Conservation (phyloP, 2,329 filamentous ascomycete species). For the Nigrospora sphaerica region DNA sequence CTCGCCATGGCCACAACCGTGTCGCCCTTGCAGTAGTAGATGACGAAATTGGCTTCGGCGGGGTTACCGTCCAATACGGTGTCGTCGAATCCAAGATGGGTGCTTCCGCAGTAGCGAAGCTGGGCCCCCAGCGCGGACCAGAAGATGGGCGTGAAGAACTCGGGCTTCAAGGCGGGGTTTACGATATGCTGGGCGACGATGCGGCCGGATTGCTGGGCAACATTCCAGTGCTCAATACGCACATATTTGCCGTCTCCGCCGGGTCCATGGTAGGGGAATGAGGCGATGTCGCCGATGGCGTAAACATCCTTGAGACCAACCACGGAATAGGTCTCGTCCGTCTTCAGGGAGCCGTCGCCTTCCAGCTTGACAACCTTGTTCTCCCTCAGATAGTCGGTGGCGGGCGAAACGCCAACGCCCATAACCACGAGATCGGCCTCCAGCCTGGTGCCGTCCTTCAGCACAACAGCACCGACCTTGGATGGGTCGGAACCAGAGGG, state of each 20-base stretch:
- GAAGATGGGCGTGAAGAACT: constrained; percentile 86
- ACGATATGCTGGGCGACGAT: constrained; percentile 72
- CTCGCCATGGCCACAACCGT: constrained; percentile 83
- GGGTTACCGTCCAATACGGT: constrained; percentile 72
- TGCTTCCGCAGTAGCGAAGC: constrained; percentile 89
- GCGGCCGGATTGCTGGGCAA: constrained; percentile 88
- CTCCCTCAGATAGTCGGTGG: constrained; percentile 72
- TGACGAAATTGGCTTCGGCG: constrained; percentile 74
- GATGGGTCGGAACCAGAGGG: constrained; percentile 60
- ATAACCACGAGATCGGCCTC: constrained; percentile 87
- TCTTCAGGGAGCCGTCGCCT: constrained; percentile 77
- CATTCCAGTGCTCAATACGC: constrained; percentile 98
- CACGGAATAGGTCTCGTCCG: constrained; percentile 74
- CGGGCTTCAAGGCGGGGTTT: constrained; percentile 51
- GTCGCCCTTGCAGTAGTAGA: constrained; percentile 83
- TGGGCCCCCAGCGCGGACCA: constrained; percentile 92
- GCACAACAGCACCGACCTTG: constrained; percentile 70
- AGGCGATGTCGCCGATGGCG: constrained; percentile 91
- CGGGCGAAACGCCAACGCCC: constrained; percentile 80
- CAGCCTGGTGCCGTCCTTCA: constrained; percentile 81
- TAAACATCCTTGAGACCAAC: constrained; percentile 75
- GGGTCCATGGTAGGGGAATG: constrained; percentile 88
- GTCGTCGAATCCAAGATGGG: constrained; percentile 76
- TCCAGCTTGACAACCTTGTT: constrained; percentile 66
- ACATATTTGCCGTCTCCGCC: constrained; percentile 66